Evolutionary conservation across 2,329 filamentous ascomycete species (phyloP).

Genomic region (Aaosphaeria pasadenensis): DNA sequence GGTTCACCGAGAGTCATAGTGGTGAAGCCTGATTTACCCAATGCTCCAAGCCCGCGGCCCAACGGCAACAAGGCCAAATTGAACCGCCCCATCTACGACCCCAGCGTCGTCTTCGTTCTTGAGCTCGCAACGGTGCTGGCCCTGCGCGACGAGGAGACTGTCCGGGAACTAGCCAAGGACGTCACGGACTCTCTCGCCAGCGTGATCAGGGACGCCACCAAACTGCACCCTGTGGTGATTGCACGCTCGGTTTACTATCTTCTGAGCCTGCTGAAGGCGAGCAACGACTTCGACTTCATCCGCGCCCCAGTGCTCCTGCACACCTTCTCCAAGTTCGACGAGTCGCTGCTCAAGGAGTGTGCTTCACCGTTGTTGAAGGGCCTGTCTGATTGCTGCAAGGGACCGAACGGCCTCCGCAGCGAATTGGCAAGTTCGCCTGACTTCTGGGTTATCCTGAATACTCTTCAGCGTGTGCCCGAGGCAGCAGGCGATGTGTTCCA

Average conservation of each 20-base stretch:
- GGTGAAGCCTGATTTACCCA: conserved; percentile 80
- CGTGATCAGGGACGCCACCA: conserved; percentile 73
- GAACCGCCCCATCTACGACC: conserved; percentile 71
- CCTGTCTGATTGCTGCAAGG: conserved; percentile 73
- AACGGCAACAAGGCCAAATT: conserved; percentile 58
- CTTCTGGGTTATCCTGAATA: conserved; percentile 88
- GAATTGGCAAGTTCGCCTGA: conserved; percentile 96
- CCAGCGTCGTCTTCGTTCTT: conserved; percentile 82
- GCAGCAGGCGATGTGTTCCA: conserved; percentile 78
- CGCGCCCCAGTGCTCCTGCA: conserved; percentile 90
- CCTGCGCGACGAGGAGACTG: conserved; percentile 69
- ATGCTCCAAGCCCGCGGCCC: conserved; percentile 57
- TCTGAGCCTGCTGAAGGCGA: conserved; percentile 73
- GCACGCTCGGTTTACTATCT: conserved; percentile 86
- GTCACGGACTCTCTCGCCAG: conserved; percentile 79
- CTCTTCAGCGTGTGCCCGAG: conserved; percentile 66
- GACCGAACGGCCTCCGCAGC: conserved; percentile 74
- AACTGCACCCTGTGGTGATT: conserved; percentile 78
- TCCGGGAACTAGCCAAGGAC: conserved; percentile 70
- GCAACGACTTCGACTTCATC: conserved; percentile 88
- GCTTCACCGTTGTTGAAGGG: conserved; percentile 75
- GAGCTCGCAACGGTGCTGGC: conserved; percentile 84
- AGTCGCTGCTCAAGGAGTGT: conserved; percentile 72
- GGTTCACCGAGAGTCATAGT: conserved; percentile 77
- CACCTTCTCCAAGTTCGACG: conserved; percentile 81